Evolutionary conservation across 2,329 filamentous ascomycete species (phyloP).

Genomic region (Cordyceps pruinosa): DNA sequence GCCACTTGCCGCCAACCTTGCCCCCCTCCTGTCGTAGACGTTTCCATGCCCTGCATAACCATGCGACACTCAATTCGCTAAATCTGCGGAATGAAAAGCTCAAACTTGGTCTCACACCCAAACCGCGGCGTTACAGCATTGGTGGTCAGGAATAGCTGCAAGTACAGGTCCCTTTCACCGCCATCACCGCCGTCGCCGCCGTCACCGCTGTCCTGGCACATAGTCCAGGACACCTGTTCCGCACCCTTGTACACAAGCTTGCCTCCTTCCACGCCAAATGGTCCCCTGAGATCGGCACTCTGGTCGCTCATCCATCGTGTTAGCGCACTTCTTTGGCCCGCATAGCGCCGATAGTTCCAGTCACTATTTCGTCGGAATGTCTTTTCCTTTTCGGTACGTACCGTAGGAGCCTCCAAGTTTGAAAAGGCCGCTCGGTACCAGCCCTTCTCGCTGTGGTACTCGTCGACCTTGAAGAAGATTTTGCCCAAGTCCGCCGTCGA

Average conservation of each 20-base stretch:
- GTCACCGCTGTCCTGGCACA: conserved; percentile 1
- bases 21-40: too few species aligned
- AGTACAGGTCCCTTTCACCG: not conserved
- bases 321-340: not conserved
- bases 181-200: not conserved
- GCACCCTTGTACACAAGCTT: conserved; percentile 10
- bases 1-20: too few species aligned
- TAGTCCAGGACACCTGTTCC: not conserved
- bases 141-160: conserved; percentile 2
- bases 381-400: not conserved
- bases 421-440: conserved; percentile 11
- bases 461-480: conserved; percentile 10
- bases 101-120: conserved; percentile 8
- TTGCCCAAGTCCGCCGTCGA: conserved; percentile 10
- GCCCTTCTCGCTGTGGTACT: conserved; percentile 6
- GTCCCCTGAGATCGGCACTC: conserved; percentile 7
- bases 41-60: too few species aligned
- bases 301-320: not conserved
- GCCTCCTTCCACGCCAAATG: conserved; percentile 6
- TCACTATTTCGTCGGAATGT: not conserved
- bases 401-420: not conserved
- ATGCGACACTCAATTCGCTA: too few species aligned
- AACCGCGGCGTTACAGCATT: not conserved
- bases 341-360: not conserved
- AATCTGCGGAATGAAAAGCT: not conserved